These are phyloP conservation scores for Tulasnella sp. DNA, from an alignment of 768 basidiomycete genomes.

Conservation along the genomic window DNA sequence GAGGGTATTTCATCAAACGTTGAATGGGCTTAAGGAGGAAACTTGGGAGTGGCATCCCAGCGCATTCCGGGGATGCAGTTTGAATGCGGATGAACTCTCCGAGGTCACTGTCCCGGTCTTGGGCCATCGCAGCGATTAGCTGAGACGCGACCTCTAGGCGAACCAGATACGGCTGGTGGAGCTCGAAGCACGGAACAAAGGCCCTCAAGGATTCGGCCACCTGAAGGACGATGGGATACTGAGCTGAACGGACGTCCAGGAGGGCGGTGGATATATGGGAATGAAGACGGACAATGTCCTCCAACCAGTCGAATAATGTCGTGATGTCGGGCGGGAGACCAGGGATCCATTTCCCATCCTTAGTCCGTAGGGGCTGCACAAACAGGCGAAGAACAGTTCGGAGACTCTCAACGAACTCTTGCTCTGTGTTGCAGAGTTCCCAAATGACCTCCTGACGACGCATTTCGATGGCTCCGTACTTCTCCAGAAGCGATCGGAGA, in stretches of 20 bases:
- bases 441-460: constrained; percentile 63
- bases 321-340: constrained; percentile 69
- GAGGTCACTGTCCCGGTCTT: constrained; percentile 62
- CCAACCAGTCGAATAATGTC: constrained; percentile 80
- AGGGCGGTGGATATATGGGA: constrained; percentile 54
- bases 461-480: constrained; percentile 51
- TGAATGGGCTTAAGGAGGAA: constrained; percentile 74
- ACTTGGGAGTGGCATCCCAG: constrained; percentile 59
- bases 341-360: constrained; percentile 70
- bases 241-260: constrained; percentile 41
- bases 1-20: constrained; percentile 64
- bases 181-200: constrained; percentile 66
- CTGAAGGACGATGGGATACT: constrained; percentile 47
- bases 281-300: constrained; percentile 80
- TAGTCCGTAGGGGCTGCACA: constrained; percentile 69
- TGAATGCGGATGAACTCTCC: constrained; percentile 75
- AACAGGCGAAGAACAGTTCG: constrained; percentile 66
- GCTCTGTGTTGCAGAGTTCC: constrained; percentile 66
- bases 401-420: constrained; percentile 60
- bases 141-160: constrained; percentile 58
- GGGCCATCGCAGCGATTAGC: constrained; percentile 48
- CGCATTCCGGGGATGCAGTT: constrained; percentile 47
- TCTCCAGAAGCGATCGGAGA: constrained; percentile 40
- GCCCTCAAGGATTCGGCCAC: constrained; percentile 57
- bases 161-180: constrained; percentile 84